Evolutionary conservation across 495 filamentous ascomycete genomes (phyloP).

Genomic region (Trichoderma parareesei): DNA sequence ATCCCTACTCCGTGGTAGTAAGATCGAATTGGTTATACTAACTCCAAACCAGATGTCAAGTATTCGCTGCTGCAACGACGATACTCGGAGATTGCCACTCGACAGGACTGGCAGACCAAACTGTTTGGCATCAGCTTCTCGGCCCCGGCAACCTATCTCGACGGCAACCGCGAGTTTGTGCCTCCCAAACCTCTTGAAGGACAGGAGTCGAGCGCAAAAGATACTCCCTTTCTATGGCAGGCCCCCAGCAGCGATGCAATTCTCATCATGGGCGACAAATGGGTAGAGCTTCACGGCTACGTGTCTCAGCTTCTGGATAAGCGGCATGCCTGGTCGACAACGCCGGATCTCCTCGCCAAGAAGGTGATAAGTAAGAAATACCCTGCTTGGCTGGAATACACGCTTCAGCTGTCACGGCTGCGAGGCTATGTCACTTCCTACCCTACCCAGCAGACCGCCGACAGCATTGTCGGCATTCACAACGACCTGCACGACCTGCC

Average conservation of each 20-base stretch:
- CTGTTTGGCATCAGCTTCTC: conserved; percentile 72
- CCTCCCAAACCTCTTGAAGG: conserved; percentile 34
- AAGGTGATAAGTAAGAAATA: conserved; percentile 52
- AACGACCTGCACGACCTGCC: conserved; percentile 61
- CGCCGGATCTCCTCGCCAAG: conserved; percentile 28
- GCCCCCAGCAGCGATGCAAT: conserved; percentile 71
- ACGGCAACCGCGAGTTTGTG: conserved; percentile 43
- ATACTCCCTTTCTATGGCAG: conserved; percentile 69
- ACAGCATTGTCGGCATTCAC: conserved; percentile 58
- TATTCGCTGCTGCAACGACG: conserved; percentile 65
- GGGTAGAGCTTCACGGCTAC: conserved; percentile 72
- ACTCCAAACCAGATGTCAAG: conserved; percentile 42
- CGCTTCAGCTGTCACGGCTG: conserved; percentile 61
- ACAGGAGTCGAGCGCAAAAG: conserved; percentile 16
- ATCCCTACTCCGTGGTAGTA: neutral
- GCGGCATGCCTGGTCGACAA: conserved; percentile 23
- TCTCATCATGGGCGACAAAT: conserved; percentile 74
- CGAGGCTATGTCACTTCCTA: conserved; percentile 70
- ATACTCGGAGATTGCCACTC: conserved; percentile 47
- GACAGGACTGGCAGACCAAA: conserved; percentile 35
- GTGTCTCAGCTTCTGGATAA: conserved; percentile 48
- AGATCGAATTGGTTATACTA: neutral
- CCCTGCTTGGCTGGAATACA: conserved; percentile 70
- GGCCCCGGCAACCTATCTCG: conserved; percentile 53
- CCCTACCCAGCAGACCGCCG: conserved; percentile 46